Evolutionary conservation across 805 yeast species (phyloP).

Genomic region (Debaryomyces tyrocola): DNA sequence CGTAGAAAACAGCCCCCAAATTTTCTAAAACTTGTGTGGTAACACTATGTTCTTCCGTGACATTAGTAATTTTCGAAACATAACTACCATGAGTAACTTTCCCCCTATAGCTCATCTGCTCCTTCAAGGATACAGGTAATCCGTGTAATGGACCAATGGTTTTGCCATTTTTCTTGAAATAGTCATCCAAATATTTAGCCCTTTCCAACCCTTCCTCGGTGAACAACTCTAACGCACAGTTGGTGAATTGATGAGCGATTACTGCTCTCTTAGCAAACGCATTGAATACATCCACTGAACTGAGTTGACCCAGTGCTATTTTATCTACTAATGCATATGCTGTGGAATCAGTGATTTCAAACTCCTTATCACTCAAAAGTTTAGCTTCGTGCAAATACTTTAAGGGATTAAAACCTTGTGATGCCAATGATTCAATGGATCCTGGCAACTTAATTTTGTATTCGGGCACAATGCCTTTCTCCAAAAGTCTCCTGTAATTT

Average conservation of each 20-base stretch:
- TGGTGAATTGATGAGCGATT: constrained; percentile 44
- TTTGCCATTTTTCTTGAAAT: constrained; percentile 45
- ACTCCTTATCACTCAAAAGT: constrained; percentile 33
- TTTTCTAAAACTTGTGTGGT: constrained; percentile 34
- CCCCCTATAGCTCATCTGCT: constrained; percentile 39
- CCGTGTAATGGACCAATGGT: constrained; percentile 66
- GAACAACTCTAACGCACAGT: constrained; percentile 47
- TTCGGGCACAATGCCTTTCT: constrained; percentile 28
- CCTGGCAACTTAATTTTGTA: constrained; percentile 32
- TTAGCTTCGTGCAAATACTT: constrained; percentile 35
- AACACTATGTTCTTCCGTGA: constrained; percentile 28
- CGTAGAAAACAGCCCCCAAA: constrained; percentile 44
- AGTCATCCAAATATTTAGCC: constrained; percentile 57
- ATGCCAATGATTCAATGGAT: constrained; percentile 27
- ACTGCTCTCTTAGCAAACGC: constrained; percentile 44
- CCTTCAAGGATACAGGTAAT: constrained; percentile 62
- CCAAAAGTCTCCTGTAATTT: constrained; percentile 33
- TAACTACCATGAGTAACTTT: constrained; percentile 40
- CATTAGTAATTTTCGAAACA: constrained; percentile 33
- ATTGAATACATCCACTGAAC: constrained; percentile 38
- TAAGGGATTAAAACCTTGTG: constrained; percentile 36
- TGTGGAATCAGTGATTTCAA: constrained; percentile 38
- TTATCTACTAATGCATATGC: constrained; percentile 24
- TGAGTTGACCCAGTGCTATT: constrained; percentile 32
- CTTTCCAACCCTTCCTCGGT: constrained; percentile 57